Base-by-base conservation (phyloP, 2,329 filamentous ascomycete genomes). In the Aspergillus sp. region DNA sequence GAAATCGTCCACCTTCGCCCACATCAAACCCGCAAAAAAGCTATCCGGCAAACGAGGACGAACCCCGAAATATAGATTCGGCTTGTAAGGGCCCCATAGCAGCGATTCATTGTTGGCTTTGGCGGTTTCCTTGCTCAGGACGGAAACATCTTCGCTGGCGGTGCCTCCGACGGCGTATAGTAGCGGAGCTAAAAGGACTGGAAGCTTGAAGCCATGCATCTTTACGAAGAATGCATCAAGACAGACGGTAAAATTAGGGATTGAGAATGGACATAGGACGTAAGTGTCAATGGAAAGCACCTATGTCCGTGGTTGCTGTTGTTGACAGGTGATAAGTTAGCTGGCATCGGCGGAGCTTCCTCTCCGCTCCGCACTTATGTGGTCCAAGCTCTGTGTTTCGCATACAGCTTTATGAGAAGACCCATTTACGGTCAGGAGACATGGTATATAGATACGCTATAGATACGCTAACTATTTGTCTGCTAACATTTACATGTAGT, bases 41-140 rank as follows among this genome's bases (percentile, higher is more conserved):
- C 88, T 90, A 64, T 90, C 83, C 0, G 90, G 86, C 44, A 91
- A 77, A 49, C 90, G 80, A 41, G 91, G 88, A 17, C 88, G 80
- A 32, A 95, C 81, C 2, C 91, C 91, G 74, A 97, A 97, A 70
- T 96, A 97, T 41, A 97, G 71, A 62, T 96, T 96, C 0, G 91
- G 86, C 58, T 88, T 82, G 72, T 97, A 98, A 1, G 93, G 89
- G 0, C 93, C 93, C 93, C 93, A 98, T 74, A 97, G 77, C 59
- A 98, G 76, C 62, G 86, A 91, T 62, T 94, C 80, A 68, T 97
- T 95, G 57, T 74, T 79, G 20, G 75, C 73, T 60, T 60, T 67
- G 22, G 65, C 65, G 42, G 71, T 60, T 57, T 75, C 73, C 50
- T 65, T 64, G 49, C 60, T 62, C 49, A 69, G 54, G 44, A 63